Evolutionary conservation across 2,329 filamentous ascomycete species (phyloP).

Genomic region (Dactylellina sp.): DNA sequence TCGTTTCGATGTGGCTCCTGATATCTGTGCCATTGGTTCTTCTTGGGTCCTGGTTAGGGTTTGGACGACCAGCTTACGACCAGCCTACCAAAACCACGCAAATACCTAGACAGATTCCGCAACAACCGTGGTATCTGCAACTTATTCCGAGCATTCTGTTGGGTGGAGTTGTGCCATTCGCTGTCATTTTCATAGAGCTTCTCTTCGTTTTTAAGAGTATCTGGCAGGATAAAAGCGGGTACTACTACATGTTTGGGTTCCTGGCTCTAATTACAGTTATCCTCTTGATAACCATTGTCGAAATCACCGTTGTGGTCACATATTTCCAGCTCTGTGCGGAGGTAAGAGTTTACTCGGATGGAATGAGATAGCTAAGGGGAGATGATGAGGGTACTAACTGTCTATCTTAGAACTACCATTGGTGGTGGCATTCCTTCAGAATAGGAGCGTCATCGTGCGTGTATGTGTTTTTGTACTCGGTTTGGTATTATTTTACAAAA

Average conservation of each 20-base stretch:
- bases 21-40: constrained; percentile 89
- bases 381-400: constrained; percentile 1
- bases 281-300: constrained; percentile 79
- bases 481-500: constrained; percentile 85
- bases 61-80: constrained; percentile 76
- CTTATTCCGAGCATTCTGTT: constrained; percentile 74
- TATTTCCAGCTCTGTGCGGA: constrained; percentile 86
- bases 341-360: constrained; percentile 63
- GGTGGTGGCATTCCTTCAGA: constrained; percentile 92
- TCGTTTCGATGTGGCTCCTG: constrained; percentile 82
- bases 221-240: constrained; percentile 90
- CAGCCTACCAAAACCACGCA: constrained; percentile 82
- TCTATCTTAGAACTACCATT: constrained; percentile 76
- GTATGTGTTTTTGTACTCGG: constrained; percentile 85
- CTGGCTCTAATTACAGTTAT: constrained; percentile 79
- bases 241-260: constrained; percentile 93
- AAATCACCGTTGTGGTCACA: constrained; percentile 84
- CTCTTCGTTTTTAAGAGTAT: constrained; percentile 87
- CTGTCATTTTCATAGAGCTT: constrained; percentile 87
- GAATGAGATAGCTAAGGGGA: too few species aligned
- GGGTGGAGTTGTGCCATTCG: constrained; percentile 83
- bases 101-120: constrained; percentile 79
- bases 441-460: constrained; percentile 80
- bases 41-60: constrained; percentile 81
- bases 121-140: constrained; percentile 79